phyloP scores from a whole-genome alignment of 495 filamentous ascomycete species.

The Daldinia decipiens region DNA sequence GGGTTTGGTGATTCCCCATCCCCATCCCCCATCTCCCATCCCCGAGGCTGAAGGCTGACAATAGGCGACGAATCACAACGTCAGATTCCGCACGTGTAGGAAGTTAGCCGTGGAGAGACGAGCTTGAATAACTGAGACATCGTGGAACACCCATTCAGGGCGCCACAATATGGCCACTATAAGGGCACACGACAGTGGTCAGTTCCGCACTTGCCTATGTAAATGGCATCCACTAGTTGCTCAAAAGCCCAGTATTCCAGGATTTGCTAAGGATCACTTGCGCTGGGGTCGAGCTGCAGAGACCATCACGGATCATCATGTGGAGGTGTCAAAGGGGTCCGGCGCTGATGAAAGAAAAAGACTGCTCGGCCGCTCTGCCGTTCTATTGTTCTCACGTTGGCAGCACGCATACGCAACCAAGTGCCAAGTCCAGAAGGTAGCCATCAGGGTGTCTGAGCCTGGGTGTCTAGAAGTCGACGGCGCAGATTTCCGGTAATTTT shows the following conservation, averaged over 20 bases:
- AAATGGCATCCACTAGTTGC: slow-evolving; percentile 16
- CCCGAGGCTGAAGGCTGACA: slow-evolving; percentile 41
- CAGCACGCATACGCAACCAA: slow-evolving; percentile 13
- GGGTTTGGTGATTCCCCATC: slow-evolving; percentile 7
- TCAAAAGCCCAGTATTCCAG: slow-evolving; percentile 3
- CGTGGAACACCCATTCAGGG: slow-evolving; percentile 16
- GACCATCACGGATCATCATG: slow-evolving; percentile 22
- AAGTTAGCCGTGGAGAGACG: slow-evolving; percentile 38
- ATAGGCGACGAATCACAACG: slow-evolving; percentile 47
- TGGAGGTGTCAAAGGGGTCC: slow-evolving; percentile 16
- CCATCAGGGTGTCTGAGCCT: slow-evolving; percentile 25
- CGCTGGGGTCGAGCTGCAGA: slow-evolving; percentile 32
- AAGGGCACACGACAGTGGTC: slow-evolving; percentile 29
- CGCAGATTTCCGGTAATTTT: slow-evolving; percentile 4
- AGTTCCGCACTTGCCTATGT: slow-evolving; percentile 29
- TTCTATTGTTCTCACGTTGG: slow-evolving; percentile 16
- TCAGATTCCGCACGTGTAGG: slow-evolving; percentile 46
- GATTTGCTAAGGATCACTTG: slow-evolving; percentile 36
- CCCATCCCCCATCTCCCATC: neutral
- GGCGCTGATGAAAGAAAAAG: slow-evolving; percentile 5
- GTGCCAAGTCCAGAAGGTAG: slow-evolving; percentile 19
- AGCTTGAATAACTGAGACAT: slow-evolving; percentile 38
- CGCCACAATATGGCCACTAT: slow-evolving; percentile 31
- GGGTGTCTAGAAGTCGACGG: slow-evolving; percentile 2
- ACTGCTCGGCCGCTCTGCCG: slow-evolving; percentile 3